phyloP scores from a whole-genome alignment of 345 rosid genomes.

The Draba incana region DNA sequence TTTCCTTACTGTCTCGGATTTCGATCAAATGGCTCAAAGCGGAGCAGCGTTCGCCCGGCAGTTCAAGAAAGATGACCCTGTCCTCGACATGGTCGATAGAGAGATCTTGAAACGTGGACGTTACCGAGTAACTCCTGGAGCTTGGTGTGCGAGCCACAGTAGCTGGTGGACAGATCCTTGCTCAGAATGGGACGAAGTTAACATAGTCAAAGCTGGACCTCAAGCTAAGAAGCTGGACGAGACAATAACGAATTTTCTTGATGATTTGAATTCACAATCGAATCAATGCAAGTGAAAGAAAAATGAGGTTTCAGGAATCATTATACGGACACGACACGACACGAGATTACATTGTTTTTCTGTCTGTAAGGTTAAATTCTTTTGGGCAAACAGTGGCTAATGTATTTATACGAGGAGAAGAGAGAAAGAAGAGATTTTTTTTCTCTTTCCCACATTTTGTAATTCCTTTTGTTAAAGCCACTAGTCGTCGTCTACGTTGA shows the following conservation, averaged over 20 bases:
- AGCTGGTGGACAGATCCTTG: conserved; percentile 92
- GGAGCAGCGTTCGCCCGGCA: conserved; percentile 93
- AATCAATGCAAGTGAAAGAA: conserved; percentile 85
- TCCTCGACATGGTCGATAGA: conserved; percentile 71
- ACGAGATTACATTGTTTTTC: conserved; percentile 43
- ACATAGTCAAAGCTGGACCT: conserved; percentile 75
- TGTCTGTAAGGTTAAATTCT: conserved; percentile 46
- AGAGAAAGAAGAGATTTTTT: conserved; percentile 36
- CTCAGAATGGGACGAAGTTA: conserved; percentile 91
- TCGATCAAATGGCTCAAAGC: conserved; percentile 69
- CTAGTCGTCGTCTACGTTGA: no score
- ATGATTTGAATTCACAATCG: conserved; percentile 64
- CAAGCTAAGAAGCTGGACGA: conserved; percentile 73
- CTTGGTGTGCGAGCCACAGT: conserved; percentile 82
- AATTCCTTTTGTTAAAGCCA: no score
- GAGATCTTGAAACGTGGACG: conserved; percentile 73
- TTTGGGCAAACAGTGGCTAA: conserved; percentile 35
- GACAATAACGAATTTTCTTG: conserved; percentile 66
- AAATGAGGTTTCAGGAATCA: conserved; percentile 32
- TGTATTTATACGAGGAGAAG: conserved; percentile 44
- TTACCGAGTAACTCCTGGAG: conserved; percentile 69
- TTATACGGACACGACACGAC: conserved; percentile 40
- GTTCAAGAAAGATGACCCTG: conserved; percentile 70
- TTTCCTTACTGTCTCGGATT: conserved; percentile 64
- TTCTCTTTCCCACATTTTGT: conserved; percentile 37